These are phyloP conservation scores for Pyracantha coccinea DNA, from an alignment of 331 rosid genomes.

Conservation along the genomic window DNA sequence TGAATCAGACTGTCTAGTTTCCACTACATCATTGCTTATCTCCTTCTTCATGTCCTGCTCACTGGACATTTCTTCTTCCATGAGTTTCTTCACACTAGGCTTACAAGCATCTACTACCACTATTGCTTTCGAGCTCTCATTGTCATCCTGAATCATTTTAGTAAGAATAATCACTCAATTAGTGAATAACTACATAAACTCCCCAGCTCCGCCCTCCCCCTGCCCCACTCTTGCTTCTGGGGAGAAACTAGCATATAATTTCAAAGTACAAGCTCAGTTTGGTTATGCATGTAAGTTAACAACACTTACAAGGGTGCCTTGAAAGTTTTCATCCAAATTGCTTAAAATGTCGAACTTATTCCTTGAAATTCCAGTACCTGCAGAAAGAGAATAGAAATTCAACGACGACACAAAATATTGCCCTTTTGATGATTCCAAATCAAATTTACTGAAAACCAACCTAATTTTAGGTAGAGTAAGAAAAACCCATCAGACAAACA, in stretches of 20 bases:
- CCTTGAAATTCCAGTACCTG: slow-evolving; percentile 54
- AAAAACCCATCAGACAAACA: neutral
- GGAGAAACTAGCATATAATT: no score
- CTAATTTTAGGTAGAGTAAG: no score
- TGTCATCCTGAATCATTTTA: slow-evolving; percentile 45
- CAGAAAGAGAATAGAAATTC: slow-evolving; percentile 5
- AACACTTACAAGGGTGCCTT: slow-evolving; percentile 45
- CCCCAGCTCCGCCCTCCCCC: no score
- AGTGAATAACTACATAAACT: neutral
- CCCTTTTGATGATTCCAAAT: slow-evolving; percentile 9
- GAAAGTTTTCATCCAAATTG: slow-evolving; percentile 45
- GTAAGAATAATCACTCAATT: neutral
- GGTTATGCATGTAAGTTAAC: no score
- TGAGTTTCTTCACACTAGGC: slow-evolving; percentile 95
- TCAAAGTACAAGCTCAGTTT: no score
- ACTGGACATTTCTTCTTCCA: slow-evolving; percentile 81
- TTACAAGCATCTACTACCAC: slow-evolving; percentile 30
- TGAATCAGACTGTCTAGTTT: slow-evolving; percentile 26
- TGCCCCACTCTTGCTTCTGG: no score
- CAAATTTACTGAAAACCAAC: neutral
- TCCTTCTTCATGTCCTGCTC: slow-evolving; percentile 43
- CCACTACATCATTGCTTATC: slow-evolving; percentile 22
- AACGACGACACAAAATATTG: neutral
- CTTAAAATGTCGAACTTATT: slow-evolving; percentile 49
- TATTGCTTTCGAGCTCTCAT: slow-evolving; percentile 25